Percentiles rank a stretch among this genome's conserved stretches.
phyloP scores from a whole-genome alignment of 148 eudicot species.

The Bassia scoparia region DNA sequence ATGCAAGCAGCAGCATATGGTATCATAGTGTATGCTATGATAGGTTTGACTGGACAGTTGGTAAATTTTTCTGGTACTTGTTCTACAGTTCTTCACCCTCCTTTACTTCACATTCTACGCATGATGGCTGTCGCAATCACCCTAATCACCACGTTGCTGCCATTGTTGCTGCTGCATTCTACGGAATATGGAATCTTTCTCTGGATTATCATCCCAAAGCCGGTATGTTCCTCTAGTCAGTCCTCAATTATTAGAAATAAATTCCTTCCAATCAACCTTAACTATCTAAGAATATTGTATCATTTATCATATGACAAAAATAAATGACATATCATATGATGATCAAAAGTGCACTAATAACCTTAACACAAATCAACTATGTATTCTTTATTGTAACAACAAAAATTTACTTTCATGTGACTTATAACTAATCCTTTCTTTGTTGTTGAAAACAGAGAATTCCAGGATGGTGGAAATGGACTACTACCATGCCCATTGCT shows the following conservation, averaged over 20 bases:
- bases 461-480: conserved; percentile 86
- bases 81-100: conserved; percentile 67
- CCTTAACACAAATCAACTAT: too few relatives aligned
- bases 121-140: conserved; percentile 66
- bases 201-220: conserved; percentile 55
- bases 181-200: conserved; percentile 59
- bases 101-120: conserved; percentile 58
- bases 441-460: conserved; percentile 39
- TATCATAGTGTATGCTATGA: conserved; percentile 63
- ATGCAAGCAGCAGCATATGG: conserved; percentile 45
- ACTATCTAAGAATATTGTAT: too few relatives aligned
- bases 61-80: conserved; percentile 62
- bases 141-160: conserved; percentile 61
- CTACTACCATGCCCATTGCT: conserved; percentile 58
- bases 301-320: too few relatives aligned
- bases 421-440: too few relatives aligned
- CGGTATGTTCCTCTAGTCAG: conserved; percentile 41
- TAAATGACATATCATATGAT: too few relatives aligned
- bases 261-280: too few relatives aligned
- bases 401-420: too few relatives aligned
- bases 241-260: neutral
- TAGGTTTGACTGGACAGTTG: conserved; percentile 64
- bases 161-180: conserved; percentile 47
- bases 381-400: too few relatives aligned
- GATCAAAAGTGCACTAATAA: too few relatives aligned